These are phyloP conservation scores for Sarcocystis neurona DNA, from an alignment of 169 alveolate genomes.

Conservation along the genomic window DNA sequence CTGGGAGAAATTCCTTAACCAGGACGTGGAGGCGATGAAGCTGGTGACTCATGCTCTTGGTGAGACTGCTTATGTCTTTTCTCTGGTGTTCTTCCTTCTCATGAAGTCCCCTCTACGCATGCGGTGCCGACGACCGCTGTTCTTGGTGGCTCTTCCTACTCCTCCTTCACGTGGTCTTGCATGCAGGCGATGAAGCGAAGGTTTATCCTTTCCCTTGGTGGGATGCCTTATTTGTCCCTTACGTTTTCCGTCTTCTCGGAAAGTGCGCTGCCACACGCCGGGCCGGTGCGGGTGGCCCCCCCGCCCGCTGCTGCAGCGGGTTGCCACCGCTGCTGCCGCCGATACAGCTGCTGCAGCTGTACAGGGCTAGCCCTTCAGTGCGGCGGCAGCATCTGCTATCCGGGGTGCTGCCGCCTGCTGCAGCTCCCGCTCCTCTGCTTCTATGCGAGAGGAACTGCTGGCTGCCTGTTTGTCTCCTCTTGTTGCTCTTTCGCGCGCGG, in stretches of 20 bases:
- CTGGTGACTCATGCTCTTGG: background rate
- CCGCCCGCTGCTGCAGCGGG: too few relatives aligned
- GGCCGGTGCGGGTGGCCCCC: too few relatives aligned
- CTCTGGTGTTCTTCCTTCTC: background rate
- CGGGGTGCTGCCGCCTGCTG: too few relatives aligned
- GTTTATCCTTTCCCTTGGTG: background rate
- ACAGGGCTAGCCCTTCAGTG: too few relatives aligned
- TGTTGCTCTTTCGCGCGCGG: too few relatives aligned
- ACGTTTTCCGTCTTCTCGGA: background rate
- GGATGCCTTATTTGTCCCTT: background rate
- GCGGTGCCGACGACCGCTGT: background rate
- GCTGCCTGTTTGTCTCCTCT: too few relatives aligned
- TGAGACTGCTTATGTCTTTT: background rate
- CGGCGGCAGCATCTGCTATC: too few relatives aligned
- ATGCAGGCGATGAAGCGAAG: background rate
- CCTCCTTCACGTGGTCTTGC: background rate
- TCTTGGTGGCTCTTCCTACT: background rate
- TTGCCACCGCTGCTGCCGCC: too few relatives aligned
- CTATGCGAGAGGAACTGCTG: too few relatives aligned
- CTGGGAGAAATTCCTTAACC: conserved; percentile 23
- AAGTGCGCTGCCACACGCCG: too few relatives aligned
- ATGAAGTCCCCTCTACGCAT: background rate
- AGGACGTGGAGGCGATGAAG: background rate
- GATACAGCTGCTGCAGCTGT: too few relatives aligned
- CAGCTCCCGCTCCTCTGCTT: too few relatives aligned